Evolutionary conservation across 169 alveolate species (phyloP).

Genomic region (Eimeria necatrix): DNA sequence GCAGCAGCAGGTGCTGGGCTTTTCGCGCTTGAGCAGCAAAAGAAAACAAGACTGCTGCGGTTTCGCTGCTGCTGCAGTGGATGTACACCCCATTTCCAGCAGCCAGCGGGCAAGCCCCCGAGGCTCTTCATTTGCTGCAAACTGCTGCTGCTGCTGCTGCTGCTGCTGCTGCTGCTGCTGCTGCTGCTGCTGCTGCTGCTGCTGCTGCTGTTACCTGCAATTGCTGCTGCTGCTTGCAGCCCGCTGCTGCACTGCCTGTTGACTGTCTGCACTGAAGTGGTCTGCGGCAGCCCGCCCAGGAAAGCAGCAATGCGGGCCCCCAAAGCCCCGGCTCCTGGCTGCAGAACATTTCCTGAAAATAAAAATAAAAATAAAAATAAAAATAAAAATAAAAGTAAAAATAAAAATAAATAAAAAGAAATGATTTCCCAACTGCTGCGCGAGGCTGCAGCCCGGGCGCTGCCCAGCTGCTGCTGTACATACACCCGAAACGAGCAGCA

Average conservation of each 20-base stretch:
- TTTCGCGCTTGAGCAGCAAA: no score
- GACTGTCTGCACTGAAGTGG: slow-evolving; percentile 88
- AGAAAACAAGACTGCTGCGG: background rate
- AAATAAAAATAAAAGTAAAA: background rate
- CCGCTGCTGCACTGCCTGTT: slow-evolving; percentile 96
- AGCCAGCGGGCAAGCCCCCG: no score
- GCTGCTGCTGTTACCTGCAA: slow-evolving; percentile 84
- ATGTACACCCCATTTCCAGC: no score
- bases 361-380: background rate
- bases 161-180: slow-evolving; percentile 35
- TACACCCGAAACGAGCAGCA: no score
- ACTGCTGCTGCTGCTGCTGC: background rate
- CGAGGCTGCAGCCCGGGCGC: no score
- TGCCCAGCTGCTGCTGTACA: no score
- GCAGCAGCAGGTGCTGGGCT: no score
- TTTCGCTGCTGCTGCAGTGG: slow-evolving; percentile 19
- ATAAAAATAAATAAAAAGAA: background rate
- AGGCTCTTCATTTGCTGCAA: no score
- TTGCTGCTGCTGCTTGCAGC: slow-evolving; percentile 92
- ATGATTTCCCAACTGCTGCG: no score
- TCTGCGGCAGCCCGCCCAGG: slow-evolving; percentile 91
- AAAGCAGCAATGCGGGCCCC: slow-evolving; percentile 90
- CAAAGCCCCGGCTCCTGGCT: slow-evolving; percentile 92
- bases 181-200: slow-evolving; percentile 35
- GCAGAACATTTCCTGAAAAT: slow-evolving; percentile 77